phyloP scores from a whole-genome alignment of 176 grass and related monocot species.

The Cymbopogon citratus region DNA sequence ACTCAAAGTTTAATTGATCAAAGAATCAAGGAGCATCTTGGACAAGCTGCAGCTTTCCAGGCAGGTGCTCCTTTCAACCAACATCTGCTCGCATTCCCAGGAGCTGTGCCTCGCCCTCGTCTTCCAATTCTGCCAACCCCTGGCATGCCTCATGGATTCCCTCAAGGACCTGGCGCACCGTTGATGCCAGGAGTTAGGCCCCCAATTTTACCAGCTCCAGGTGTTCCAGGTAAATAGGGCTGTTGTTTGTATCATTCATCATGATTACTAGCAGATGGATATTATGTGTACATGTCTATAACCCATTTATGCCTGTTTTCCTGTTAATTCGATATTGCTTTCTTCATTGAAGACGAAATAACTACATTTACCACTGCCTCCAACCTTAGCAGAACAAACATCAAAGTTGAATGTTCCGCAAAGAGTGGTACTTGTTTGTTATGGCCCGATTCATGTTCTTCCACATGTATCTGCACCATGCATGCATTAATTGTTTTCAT shows the following conservation, averaged over 20 bases:
- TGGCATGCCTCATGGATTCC: conserved; percentile 41
- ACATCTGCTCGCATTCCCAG: conserved; percentile 54
- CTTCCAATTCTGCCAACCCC: conserved; percentile 60
- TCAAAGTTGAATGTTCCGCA: background rate
- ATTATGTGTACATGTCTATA: background rate
- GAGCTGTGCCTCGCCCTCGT: conserved; percentile 40
- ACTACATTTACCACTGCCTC: background rate
- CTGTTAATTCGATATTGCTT: background rate
- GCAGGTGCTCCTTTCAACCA: conserved; percentile 69
- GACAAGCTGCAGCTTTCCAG: conserved; percentile 89
- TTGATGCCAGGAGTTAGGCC: conserved; percentile 51
- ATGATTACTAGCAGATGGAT: background rate
- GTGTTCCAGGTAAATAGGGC: conserved; percentile 40
- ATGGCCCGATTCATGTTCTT: conserved; percentile 3
- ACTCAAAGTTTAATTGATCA: conserved; percentile 99
- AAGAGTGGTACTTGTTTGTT: background rate
- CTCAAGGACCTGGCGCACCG: conserved; percentile 36
- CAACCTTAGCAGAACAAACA: background rate
- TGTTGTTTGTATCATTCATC: background rate
- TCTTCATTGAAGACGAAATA: conserved; percentile 3
- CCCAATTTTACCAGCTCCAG: conserved; percentile 57
- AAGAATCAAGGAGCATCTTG: conserved; percentile 96
- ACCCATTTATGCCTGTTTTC: background rate
- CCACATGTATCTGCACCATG: background rate
- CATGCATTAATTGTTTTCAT: background rate